These are phyloP conservation scores for Colletotrichum caudatum DNA, from an alignment of 2,329 filamentous ascomycete genomes.

Conservation along the genomic window DNA sequence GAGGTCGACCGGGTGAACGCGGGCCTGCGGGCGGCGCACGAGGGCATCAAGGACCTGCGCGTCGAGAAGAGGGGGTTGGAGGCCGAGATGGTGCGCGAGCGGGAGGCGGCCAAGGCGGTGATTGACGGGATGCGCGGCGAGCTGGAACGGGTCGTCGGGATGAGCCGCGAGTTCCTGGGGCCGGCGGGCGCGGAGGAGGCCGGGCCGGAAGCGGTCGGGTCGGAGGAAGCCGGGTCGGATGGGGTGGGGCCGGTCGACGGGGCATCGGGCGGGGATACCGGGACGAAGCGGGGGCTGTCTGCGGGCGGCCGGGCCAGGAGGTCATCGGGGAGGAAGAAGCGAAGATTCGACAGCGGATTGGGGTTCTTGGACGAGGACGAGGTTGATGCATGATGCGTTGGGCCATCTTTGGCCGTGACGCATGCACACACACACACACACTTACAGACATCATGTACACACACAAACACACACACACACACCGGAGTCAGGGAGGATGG, in stretches of 20 bases:
- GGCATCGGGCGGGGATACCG: conserved; percentile 40
- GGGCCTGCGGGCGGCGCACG: conserved; percentile 60
- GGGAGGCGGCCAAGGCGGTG: conserved; percentile 55
- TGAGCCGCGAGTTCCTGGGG: conserved; percentile 59
- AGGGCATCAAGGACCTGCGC: conserved; percentile 58
- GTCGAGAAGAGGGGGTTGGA: conserved; percentile 59
- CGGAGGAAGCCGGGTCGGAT: conserved; percentile 38
- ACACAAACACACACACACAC: neutral
- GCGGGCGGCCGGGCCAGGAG: conserved; percentile 48
- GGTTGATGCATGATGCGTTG: conserved; percentile 45
- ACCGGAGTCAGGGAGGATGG: conserved; percentile 1
- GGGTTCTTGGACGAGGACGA: conserved; percentile 68
- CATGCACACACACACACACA: neutral
- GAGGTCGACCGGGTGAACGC: conserved; percentile 63
- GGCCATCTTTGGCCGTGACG: neutral
- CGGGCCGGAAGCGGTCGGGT: conserved; percentile 3
- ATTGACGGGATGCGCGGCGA: conserved; percentile 65
- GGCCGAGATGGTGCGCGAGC: conserved; percentile 53
- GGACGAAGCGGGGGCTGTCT: conserved; percentile 44
- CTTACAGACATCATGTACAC: too few relatives aligned
- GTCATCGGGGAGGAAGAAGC: conserved; percentile 55
- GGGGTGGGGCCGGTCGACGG: conserved; percentile 20
- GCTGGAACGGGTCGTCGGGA: conserved; percentile 60
- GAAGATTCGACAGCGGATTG: conserved; percentile 66
- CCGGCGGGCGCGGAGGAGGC: conserved; percentile 46